These are phyloP conservation scores for Calonectria honghensis DNA, from an alignment of 2,329 filamentous ascomycete genomes.

Conservation along the genomic window DNA sequence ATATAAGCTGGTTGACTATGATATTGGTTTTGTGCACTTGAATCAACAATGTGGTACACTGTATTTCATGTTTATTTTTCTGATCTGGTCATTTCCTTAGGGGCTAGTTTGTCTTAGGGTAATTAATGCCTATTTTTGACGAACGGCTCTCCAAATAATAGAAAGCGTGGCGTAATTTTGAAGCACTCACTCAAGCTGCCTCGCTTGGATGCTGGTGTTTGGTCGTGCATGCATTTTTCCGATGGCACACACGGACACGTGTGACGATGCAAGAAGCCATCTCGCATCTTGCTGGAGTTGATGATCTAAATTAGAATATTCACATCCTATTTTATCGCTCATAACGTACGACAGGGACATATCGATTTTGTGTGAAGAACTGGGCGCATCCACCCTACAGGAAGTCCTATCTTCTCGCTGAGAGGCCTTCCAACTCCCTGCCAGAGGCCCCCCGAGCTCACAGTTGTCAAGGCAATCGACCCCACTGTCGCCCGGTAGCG, in stretches of 20 bases:
- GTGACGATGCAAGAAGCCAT: conserved; percentile 7
- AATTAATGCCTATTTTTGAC: background rate
- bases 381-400: background rate
- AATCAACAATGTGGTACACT: background rate
- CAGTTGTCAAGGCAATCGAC: conserved; percentile 31
- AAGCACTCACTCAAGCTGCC: background rate
- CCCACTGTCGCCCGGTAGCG: conserved; percentile 39
- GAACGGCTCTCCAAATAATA: background rate
- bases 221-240: conserved; percentile 19
- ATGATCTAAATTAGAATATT: background rate
- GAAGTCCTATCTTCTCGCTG: background rate
- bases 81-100: background rate
- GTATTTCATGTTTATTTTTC: background rate
- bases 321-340: background rate
- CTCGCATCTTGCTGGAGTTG: background rate
- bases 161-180: background rate
- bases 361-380: background rate
- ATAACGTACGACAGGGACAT: background rate
- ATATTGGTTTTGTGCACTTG: background rate
- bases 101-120: background rate
- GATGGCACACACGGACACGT: conserved; percentile 24
- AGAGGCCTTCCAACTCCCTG: background rate
- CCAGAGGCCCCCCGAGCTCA: background rate
- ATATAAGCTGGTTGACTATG: background rate
- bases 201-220: background rate